These are phyloP conservation scores for Leishmania mexicana DNA, from an alignment of 208 protist species.

Conservation along the genomic window DNA sequence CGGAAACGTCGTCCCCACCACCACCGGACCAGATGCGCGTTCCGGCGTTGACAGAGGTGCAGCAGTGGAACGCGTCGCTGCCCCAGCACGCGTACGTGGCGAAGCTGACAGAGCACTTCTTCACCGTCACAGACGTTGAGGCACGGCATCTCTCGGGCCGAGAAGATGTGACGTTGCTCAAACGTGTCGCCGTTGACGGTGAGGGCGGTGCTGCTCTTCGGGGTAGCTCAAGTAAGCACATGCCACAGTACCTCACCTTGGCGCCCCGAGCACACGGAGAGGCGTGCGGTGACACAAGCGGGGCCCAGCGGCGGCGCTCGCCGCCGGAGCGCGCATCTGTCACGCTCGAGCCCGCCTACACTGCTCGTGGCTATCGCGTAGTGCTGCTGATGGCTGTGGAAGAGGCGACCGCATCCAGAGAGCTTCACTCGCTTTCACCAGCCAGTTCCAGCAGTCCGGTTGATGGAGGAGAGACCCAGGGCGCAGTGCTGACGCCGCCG, in stretches of 20 bases:
- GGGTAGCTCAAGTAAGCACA: not conserved
- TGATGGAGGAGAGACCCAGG: not conserved
- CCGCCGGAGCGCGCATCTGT: not conserved
- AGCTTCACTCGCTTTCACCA: not conserved
- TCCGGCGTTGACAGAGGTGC: constrained; percentile 28
- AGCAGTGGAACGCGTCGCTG: constrained; percentile 49
- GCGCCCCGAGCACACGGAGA: not conserved
- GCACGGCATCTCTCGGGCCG: constrained; percentile 6
- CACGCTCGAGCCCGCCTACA: constrained; percentile 26
- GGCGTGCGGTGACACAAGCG: no score
- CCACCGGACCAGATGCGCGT: not conserved
- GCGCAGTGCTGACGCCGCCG: not conserved
- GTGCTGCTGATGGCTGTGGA: constrained; percentile 18
- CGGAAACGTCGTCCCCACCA: not conserved
- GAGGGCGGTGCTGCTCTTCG: not conserved
- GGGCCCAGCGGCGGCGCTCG: not conserved
- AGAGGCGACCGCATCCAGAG: not conserved
- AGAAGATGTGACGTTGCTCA: constrained; percentile 22
- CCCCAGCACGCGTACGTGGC: constrained; percentile 46
- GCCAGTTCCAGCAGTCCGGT: not conserved
- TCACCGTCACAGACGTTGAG: constrained; percentile 12
- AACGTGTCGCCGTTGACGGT: constrained; percentile 4
- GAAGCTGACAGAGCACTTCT: constrained; percentile 37
- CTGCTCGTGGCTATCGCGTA: constrained; percentile 35
- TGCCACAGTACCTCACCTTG: not conserved